Conservation (phyloP, 2,329 filamentous ascomycete genomes). For the Stagonosporopsis tanaceti region DNA sequence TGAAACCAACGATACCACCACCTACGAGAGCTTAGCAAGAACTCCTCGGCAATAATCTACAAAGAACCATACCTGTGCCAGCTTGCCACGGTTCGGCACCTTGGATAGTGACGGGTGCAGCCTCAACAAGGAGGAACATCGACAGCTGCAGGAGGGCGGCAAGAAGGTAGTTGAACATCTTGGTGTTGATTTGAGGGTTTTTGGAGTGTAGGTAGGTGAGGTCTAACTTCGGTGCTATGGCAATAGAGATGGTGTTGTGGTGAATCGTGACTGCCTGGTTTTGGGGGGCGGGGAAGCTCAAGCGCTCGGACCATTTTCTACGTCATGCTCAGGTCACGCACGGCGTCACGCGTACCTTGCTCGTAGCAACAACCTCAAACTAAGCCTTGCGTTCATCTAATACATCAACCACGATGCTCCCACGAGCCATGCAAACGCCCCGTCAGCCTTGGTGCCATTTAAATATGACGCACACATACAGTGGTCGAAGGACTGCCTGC, state of each 20-base stretch:
- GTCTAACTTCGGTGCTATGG: neutral
- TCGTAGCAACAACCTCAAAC: slow-evolving; percentile 6
- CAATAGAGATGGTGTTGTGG: slow-evolving; percentile 1
- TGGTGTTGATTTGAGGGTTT: slow-evolving; percentile 9
- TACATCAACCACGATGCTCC: neutral
- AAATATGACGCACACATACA: neutral
- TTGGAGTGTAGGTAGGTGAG: neutral
- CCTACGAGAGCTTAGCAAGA: slow-evolving; percentile 64
- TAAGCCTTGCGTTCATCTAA: neutral
- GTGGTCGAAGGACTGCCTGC: neutral
- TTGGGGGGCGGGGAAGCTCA: slow-evolving; percentile 5
- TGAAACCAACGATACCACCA: slow-evolving; percentile 68
- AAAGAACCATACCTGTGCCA: slow-evolving; percentile 63
- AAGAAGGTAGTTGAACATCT: slow-evolving; percentile 47
- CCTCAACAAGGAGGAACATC: slow-evolving; percentile 60
- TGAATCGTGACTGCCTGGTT: slow-evolving; percentile 14
- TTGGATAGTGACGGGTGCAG: slow-evolving; percentile 54
- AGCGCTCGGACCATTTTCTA: slow-evolving; percentile 6
- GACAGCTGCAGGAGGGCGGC: slow-evolving; percentile 62
- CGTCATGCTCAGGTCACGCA: slow-evolving; percentile 14
- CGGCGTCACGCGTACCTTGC: slow-evolving; percentile 1
- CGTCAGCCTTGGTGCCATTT: neutral
- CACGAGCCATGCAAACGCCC: neutral
- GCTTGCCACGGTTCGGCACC: slow-evolving; percentile 62
- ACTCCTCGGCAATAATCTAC: slow-evolving; percentile 35